A percentile compares a stretch with the other conserved stretches of the same genome.
phyloP scores from a whole-genome alignment of 495 filamentous ascomycete genomes.

The Annulohypoxylon bovei region DNA sequence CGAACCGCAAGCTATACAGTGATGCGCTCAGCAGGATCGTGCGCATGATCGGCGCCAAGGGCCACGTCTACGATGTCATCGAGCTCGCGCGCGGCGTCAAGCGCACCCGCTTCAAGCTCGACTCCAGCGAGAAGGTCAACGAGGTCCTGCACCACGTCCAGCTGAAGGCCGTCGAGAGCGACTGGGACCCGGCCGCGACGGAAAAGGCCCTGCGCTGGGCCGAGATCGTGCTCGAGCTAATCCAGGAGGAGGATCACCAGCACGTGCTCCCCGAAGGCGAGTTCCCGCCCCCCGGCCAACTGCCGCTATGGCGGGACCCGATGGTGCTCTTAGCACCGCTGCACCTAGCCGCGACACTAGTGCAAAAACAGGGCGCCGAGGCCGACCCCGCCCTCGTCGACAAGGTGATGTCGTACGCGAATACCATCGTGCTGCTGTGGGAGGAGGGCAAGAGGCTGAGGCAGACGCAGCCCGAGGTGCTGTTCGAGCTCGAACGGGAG shows the following conservation, averaged over 20 bases:
- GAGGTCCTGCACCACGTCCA: slow-evolving; percentile 64
- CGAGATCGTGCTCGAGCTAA: slow-evolving; percentile 59
- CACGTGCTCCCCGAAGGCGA: no score
- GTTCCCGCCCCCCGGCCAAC: no score
- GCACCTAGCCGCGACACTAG: slow-evolving; percentile 52
- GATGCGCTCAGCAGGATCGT: slow-evolving; percentile 53
- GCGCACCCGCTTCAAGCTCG: slow-evolving; percentile 63
- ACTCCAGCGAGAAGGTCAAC: slow-evolving; percentile 51
- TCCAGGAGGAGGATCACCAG: slow-evolving; percentile 60
- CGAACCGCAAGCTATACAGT: slow-evolving; percentile 48
- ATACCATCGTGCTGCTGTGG: slow-evolving; percentile 51
- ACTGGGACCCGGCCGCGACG: slow-evolving; percentile 51
- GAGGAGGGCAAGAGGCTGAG: slow-evolving; percentile 45
- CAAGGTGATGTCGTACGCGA: slow-evolving; percentile 47
- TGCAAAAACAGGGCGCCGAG: slow-evolving; percentile 35
- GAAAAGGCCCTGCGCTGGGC: slow-evolving; percentile 55
- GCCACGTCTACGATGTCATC: slow-evolving; percentile 59
- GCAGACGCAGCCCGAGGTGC: slow-evolving; percentile 45
- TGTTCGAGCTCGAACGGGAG: slow-evolving; percentile 24
- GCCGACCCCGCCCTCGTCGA: slow-evolving; percentile 33
- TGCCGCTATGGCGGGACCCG: no score
- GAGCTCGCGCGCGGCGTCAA: slow-evolving; percentile 59
- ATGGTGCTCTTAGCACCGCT: slow-evolving; percentile 50
- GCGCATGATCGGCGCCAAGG: slow-evolving; percentile 51
- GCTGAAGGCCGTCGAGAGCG: slow-evolving; percentile 53